These are phyloP conservation scores for Venturiaceae sp. DNA, from an alignment of 2,329 filamentous ascomycete genomes.

Conservation along the genomic window DNA sequence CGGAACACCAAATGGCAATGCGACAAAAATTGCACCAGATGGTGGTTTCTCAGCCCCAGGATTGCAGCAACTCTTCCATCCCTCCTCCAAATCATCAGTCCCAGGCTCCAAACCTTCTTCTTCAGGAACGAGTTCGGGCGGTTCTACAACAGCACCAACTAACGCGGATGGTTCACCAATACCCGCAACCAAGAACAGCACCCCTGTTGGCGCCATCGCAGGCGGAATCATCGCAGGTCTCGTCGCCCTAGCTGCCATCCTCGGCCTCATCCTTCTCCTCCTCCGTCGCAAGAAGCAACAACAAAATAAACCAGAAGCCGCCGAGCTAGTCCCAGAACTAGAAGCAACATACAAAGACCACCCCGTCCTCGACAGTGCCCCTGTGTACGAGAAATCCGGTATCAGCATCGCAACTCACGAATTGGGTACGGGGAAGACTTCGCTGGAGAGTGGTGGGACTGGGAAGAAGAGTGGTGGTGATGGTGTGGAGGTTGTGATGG, in stretches of 20 bases:
- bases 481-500: background rate
- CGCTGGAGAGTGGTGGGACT: background rate
- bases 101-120: background rate
- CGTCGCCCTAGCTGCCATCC: background rate
- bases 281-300: background rate
- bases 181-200: background rate
- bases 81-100: background rate
- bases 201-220: background rate
- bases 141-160: background rate
- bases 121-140: background rate
- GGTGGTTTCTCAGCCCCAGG: background rate
- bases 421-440: background rate
- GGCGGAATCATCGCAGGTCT: background rate
- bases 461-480: background rate
- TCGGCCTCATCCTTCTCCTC: background rate
- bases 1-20: slow-evolving; percentile 13
- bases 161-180: background rate
- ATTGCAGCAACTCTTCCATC: background rate
- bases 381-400: background rate
- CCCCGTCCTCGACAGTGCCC: background rate
- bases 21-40: background rate
- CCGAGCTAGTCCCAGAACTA: background rate
- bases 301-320: background rate
- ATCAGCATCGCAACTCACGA: background rate
- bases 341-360: background rate